Evolutionary conservation across 495 filamentous ascomycete genomes (phyloP).

Genomic region (Platismatia glauca): DNA sequence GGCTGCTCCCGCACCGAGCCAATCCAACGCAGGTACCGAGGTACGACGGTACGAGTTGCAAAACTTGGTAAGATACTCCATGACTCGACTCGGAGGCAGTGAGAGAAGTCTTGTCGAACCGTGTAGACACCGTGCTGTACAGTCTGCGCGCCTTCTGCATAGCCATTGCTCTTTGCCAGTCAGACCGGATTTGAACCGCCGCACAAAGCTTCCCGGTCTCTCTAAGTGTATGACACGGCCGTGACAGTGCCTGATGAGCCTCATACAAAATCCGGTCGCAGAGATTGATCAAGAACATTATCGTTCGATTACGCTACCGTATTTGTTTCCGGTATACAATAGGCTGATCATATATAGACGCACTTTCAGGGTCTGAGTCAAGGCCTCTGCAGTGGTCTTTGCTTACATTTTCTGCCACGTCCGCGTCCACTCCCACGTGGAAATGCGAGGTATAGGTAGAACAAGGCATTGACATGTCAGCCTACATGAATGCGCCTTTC

Average conservation of each 20-base stretch:
- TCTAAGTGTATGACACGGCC: no score
- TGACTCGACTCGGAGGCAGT: no score
- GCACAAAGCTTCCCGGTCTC: no score
- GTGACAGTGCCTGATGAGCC: not conserved
- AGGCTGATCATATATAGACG: not conserved
- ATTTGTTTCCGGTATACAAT: not conserved
- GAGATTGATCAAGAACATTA: not conserved
- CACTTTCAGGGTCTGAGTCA: not conserved
- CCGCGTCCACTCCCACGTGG: not conserved
- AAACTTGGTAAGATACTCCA: no score
- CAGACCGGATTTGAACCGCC: not conserved
- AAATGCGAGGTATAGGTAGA: not conserved
- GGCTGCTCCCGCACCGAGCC: constrained; percentile 13
- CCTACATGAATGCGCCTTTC: not conserved
- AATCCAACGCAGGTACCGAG: no score
- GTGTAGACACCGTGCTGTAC: not conserved
- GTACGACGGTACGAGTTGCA: constrained; percentile 11
- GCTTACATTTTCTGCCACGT: not conserved
- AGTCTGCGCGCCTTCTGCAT: no score
- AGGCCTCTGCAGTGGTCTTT: not conserved
- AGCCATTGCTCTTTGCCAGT: not conserved
- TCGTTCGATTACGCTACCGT: not conserved
- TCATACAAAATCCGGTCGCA: no score
- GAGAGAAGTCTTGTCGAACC: not conserved
- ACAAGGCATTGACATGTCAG: not conserved